Base-by-base conservation (phyloP, 148 eudicot genomes). In the Rhododendron griersonianum region DNA sequence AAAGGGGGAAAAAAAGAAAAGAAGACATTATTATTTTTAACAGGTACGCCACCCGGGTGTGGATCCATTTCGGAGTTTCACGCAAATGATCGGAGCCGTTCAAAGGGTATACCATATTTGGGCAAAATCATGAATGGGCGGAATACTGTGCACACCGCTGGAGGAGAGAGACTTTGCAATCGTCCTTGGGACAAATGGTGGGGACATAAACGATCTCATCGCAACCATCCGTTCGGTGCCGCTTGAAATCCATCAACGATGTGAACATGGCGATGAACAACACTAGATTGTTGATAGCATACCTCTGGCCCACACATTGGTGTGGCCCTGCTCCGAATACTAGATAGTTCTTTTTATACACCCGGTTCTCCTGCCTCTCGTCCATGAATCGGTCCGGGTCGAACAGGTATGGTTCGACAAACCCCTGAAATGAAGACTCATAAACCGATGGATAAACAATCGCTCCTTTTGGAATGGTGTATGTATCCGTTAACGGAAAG, bases 391-490 rank as follows among this genome's bases (percentile, higher is more conserved):
- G 95, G 82, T 95, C 96, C 33, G 99, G 99, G 84, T 96, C 99
- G 74, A 96, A 96, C 89, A 84, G 89, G 21, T 92, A 87, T 85
- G 99, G 89, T 3, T 96, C 93, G 0, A 87, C 69, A 28, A 95
- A 96, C 47, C 99, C 99, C 78, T 96, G 99, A n/a, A 96, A 95
- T 0, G 96, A 93, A 1, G 99, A 95, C 88, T 96, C 99, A 82
- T 87, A 94, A 2, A 92, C 93, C 0, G 99, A 94, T 0, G 99
- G 99, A 84, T 95, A 96, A 11, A 96, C 98, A 1, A 96, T 91
- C 0, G 95, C 83, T 1, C 97, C 99, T 91, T 94, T 96, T 0
- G 96, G 98, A 5, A 96, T 83, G 0, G 89, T 89, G 81, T 93
- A 95, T 0, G 37, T 14, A 0, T 93, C 91, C 1, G 96, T 89